These are phyloP conservation scores for Russula foetens DNA, from an alignment of 768 basidiomycete species.

Conservation along the genomic window DNA sequence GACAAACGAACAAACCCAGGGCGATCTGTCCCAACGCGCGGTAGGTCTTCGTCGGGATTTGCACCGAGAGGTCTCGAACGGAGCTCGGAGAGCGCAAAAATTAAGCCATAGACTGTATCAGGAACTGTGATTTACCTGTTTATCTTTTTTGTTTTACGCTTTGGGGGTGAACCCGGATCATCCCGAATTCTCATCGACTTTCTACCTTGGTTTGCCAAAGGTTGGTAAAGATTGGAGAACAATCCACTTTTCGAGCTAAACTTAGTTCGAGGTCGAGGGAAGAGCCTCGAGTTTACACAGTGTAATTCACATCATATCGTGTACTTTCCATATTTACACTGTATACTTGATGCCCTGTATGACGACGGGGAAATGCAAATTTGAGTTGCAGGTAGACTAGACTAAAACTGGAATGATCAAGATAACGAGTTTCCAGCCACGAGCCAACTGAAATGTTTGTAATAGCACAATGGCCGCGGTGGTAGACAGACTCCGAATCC, in stretches of 20 bases:
- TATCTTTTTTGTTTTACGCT: background rate
- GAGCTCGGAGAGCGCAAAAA: constrained; percentile 64
- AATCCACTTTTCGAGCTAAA: background rate
- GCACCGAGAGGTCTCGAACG: constrained; percentile 50
- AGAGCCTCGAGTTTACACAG: background rate
- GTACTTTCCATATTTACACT: background rate
- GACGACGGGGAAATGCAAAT: background rate
- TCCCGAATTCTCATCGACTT: background rate
- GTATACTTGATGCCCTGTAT: background rate
- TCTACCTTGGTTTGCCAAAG: background rate
- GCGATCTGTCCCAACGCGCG: constrained; percentile 37
- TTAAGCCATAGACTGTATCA: constrained; percentile 29
- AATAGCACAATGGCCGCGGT: background rate
- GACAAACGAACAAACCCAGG: constrained; percentile 40
- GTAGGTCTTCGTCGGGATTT: constrained; percentile 40
- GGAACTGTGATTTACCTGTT: constrained; percentile 2
- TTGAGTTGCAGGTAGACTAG: too few relatives aligned
- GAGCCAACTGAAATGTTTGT: background rate
- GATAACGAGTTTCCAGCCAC: background rate
- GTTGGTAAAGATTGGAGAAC: background rate
- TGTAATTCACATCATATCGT: background rate
- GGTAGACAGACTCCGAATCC: too few relatives aligned
- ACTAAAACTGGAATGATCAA: too few relatives aligned
- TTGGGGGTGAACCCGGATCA: background rate
- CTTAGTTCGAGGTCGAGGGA: background rate